Evolutionary conservation across 2,329 filamentous ascomycete genomes (phyloP).

Genomic region (Westerdykella aurantiaca): DNA sequence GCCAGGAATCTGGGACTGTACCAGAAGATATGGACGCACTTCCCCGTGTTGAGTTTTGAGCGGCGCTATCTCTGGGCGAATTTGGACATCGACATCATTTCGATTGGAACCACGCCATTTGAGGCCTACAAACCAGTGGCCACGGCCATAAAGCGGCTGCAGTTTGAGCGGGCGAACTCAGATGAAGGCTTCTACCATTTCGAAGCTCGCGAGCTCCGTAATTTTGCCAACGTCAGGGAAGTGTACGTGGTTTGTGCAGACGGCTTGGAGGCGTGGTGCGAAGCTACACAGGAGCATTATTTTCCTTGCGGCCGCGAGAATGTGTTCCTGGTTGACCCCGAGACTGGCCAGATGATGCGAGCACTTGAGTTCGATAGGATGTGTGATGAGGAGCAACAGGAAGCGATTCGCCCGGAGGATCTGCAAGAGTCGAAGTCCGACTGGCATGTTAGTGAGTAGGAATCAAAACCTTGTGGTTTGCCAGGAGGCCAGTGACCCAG

Average conservation of each 20-base stretch:
- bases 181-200: neutral
- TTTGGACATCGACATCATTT: neutral
- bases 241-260: neutral
- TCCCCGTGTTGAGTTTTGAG: neutral
- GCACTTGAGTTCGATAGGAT: neutral
- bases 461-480: too few species aligned
- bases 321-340: neutral
- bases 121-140: neutral
- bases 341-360: neutral
- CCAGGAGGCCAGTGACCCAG: too few species aligned
- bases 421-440: too few species aligned
- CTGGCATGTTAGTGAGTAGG: too few species aligned
- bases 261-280: neutral
- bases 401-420: too few species aligned
- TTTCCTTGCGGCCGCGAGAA: neutral
- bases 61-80: neutral
- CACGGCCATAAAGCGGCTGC: neutral
- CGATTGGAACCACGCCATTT: neutral
- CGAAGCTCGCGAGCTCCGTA: neutral
- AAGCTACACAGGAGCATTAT: neutral
- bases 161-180: neutral
- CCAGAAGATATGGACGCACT: neutral
- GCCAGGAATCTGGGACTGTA: constrained; percentile 8
- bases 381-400: neutral
- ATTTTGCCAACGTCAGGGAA: neutral